These are phyloP conservation scores for Pseudogymnoascus sp. DNA, from an alignment of 2,329 filamentous ascomycete species.

Conservation along the genomic window DNA sequence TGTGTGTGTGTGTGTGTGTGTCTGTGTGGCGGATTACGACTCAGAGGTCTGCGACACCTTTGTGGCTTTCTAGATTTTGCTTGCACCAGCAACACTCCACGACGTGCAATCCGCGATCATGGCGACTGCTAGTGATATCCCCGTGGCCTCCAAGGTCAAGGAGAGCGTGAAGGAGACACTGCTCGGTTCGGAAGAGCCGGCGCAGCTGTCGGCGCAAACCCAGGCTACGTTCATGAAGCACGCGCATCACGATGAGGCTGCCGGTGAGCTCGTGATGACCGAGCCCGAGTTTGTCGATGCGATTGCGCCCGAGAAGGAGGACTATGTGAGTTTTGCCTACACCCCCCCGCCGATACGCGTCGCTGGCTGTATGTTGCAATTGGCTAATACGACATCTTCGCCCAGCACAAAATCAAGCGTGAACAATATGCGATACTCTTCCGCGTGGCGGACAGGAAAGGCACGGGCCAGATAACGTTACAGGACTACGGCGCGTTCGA, in stretches of 20 bases:
- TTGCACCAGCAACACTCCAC: neutral
- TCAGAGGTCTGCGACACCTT: neutral
- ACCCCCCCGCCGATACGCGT: slow-evolving; percentile 10
- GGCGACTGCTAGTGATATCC: slow-evolving; percentile 16
- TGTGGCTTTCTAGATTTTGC: neutral
- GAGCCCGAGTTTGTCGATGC: slow-evolving; percentile 86
- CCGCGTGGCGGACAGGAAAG: slow-evolving; percentile 74
- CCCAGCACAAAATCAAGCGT: slow-evolving; percentile 91
- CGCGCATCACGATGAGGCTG: slow-evolving; percentile 65
- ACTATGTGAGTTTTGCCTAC: slow-evolving; percentile 64
- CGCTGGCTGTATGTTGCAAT: neutral
- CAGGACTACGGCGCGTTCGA: slow-evolving; percentile 90
- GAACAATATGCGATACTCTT: slow-evolving; percentile 95
- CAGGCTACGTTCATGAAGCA: slow-evolving; percentile 68
- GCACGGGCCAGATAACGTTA: slow-evolving; percentile 64
- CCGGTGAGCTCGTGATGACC: slow-evolving; percentile 72
- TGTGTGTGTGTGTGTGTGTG: neutral
- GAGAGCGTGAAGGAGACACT: slow-evolving; percentile 74
- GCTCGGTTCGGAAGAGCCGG: slow-evolving; percentile 51
- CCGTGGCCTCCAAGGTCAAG: slow-evolving; percentile 24
- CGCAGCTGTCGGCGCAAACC: slow-evolving; percentile 64
- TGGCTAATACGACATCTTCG: neutral
- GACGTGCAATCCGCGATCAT: slow-evolving; percentile 17
- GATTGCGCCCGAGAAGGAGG: slow-evolving; percentile 75
- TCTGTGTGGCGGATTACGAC: neutral